A percentile compares a stretch with the other conserved stretches of the same genome.
Conservation (phyloP, 768 basidiomycete genomes). For the Tricholoma terreum region DNA sequence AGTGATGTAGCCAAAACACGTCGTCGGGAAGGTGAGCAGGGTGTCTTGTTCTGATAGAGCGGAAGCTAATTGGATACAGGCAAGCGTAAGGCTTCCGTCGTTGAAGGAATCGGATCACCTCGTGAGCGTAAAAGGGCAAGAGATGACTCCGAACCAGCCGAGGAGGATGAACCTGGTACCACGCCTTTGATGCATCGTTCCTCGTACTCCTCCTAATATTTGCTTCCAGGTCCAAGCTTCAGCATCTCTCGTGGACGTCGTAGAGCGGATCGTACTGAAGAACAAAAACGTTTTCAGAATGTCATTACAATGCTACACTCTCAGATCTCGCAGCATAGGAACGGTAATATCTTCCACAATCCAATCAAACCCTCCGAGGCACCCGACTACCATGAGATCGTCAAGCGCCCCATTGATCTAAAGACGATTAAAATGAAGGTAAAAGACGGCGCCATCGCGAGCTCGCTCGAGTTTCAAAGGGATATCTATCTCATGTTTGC, state of each 20-base stretch:
- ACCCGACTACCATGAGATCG: conserved; percentile 87
- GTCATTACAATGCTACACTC: conserved; percentile 80
- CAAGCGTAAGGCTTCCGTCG: conserved; percentile 63
- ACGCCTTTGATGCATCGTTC: not conserved
- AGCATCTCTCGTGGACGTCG: conserved; percentile 29
- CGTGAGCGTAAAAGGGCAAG: conserved; percentile 56
- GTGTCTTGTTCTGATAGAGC: not conserved
- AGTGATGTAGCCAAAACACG: conserved; percentile 15
- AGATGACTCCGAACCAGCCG: conserved; percentile 66
- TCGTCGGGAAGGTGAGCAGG: conserved; percentile 28
- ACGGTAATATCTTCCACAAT: conserved; percentile 87
- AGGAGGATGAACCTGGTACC: conserved; percentile 61
- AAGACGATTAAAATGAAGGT: conserved; percentile 88
- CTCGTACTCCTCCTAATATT: not conserved
- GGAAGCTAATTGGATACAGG: conserved; percentile 31
- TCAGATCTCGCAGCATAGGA: conserved; percentile 80
- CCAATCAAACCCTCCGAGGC: conserved; percentile 88
- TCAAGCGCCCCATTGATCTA: conserved; percentile 93
- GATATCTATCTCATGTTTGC: conserved; percentile 94
- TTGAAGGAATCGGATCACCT: conserved; percentile 43
- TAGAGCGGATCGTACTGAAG: conserved; percentile 37
- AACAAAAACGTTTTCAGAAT: conserved; percentile 72
- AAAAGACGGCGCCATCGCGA: conserved; percentile 78
- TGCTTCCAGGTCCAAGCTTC: conserved; percentile 26
- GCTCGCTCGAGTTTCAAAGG: conserved; percentile 83